Percentiles rank a stretch among this genome's conserved stretches.
Conservation (phyloP, 177 flowering plant genomes). For the Tripterygium wilfordii region DNA sequence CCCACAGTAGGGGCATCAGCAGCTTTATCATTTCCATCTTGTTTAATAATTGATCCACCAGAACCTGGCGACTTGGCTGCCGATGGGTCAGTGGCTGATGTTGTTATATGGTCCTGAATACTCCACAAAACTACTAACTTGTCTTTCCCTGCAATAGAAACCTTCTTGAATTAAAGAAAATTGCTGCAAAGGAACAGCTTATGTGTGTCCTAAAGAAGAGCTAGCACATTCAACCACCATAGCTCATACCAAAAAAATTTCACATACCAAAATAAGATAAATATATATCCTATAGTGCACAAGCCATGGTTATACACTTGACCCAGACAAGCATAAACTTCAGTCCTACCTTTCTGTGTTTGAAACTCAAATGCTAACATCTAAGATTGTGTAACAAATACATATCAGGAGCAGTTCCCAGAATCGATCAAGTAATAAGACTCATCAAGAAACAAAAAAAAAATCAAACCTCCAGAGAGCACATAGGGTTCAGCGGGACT, state of each 20-base stretch:
- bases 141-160: slow-evolving; percentile 71
- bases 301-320: too few species aligned
- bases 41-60: slow-evolving; percentile 45
- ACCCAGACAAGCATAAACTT: too few species aligned
- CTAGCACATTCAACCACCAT: too few species aligned
- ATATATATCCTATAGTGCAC: too few species aligned
- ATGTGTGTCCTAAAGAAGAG: too few species aligned
- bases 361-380: too few species aligned
- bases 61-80: slow-evolving; percentile 39
- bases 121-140: slow-evolving; percentile 85
- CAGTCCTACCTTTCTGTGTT: too few species aligned
- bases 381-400: too few species aligned
- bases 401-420: too few species aligned
- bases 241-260: too few species aligned
- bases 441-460: neutral
- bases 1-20: slow-evolving; percentile 46
- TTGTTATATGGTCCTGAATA: slow-evolving; percentile 75
- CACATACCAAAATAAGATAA: too few species aligned
- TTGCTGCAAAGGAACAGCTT: too few species aligned
- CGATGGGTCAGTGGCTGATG: slow-evolving; percentile 24
- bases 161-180: slow-evolving; percentile 1
- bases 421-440: neutral
- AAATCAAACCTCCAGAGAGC: slow-evolving; percentile 79
- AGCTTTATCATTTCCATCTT: slow-evolving; percentile 32
- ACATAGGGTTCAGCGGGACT: slow-evolving; percentile 83